Percentiles rank a stretch among this genome's conserved stretches.
phyloP scores from a whole-genome alignment of 2,329 filamentous ascomycete species.

The Laburnicola sp. region DNA sequence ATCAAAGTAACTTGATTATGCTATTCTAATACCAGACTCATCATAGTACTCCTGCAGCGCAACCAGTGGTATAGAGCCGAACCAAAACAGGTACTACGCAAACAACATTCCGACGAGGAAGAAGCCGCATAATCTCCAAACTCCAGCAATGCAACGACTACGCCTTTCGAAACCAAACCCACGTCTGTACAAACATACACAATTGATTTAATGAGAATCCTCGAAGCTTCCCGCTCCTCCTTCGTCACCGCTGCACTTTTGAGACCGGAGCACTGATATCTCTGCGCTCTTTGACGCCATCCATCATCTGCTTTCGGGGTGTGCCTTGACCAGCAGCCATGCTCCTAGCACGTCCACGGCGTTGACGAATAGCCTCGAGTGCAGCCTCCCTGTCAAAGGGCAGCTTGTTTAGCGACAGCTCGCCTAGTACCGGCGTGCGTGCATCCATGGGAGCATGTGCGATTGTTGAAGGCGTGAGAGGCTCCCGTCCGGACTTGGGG shows the following conservation, averaged over 20 bases:
- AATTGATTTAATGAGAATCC: neutral
- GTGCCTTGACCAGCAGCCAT: constrained; percentile 66
- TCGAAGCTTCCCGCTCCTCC: constrained; percentile 7
- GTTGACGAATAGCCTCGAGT: constrained; percentile 72
- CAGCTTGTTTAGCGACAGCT: constrained; percentile 39
- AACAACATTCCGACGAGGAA: neutral
- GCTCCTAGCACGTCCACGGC: constrained; percentile 70
- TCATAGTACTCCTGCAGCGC: constrained; percentile 7
- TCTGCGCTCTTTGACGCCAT: constrained; percentile 51
- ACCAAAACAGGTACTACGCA: constrained; percentile 7
- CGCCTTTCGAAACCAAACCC: constrained; percentile 20
- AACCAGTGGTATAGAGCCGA: constrained; percentile 32
- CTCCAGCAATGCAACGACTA: constrained; percentile 41
- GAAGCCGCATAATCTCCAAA: constrained; percentile 18
- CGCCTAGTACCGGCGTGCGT: constrained; percentile 36
- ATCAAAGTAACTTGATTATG: constrained; percentile 2
- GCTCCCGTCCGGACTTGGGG: constrained; percentile 28
- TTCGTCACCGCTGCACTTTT: constrained; percentile 28
- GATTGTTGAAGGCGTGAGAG: constrained; percentile 42
- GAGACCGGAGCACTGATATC: constrained; percentile 53
- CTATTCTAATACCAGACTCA: neutral
- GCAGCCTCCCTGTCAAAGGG: constrained; percentile 67
- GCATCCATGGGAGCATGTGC: constrained; percentile 38
- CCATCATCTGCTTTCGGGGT: constrained; percentile 62
- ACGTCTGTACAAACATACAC: constrained; percentile 12